phyloP scores from a whole-genome alignment of 2,329 filamentous ascomycete genomes.

The Aspergillus tubingensis region DNA sequence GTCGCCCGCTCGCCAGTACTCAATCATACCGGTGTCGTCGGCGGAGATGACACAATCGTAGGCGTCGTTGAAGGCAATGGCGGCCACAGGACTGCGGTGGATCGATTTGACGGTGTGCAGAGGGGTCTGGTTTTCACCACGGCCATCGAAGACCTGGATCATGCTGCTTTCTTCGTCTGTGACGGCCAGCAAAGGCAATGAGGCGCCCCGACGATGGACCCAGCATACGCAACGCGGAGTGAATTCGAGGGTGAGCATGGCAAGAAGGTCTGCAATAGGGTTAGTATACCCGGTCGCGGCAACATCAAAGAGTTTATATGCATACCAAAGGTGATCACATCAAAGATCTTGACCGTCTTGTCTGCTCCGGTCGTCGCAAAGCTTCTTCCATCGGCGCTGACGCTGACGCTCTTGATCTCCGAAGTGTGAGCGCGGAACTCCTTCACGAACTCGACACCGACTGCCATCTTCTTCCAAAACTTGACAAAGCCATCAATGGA shows the following conservation, averaged over 20 bases:
- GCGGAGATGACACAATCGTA: constrained; percentile 90
- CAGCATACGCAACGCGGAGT: constrained; percentile 82
- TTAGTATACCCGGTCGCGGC: constrained; percentile 10
- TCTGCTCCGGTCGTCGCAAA: constrained; percentile 80
- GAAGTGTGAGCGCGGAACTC: constrained; percentile 90
- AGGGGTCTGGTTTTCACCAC: constrained; percentile 75
- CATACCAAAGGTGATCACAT: constrained; percentile 73
- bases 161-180: constrained; percentile 71
- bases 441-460: constrained; percentile 95
- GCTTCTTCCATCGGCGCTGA: constrained; percentile 86
- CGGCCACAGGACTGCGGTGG: constrained; percentile 77
- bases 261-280: constrained; percentile 63
- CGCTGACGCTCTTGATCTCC: constrained; percentile 79
- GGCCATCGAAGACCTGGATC: constrained; percentile 84
- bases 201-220: constrained; percentile 86
- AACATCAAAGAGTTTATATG: background rate
- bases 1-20: constrained; percentile 83
- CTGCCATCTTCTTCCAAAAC: constrained; percentile 96
- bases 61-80: constrained; percentile 85
- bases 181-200: constrained; percentile 80
- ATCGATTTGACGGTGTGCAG: constrained; percentile 76
- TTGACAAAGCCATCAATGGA: constrained; percentile 96
- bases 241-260: constrained; percentile 77
- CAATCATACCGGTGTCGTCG: constrained; percentile 89
- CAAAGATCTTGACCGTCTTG: constrained; percentile 56